Evolutionary conservation across 345 rosid species (phyloP).

Genomic region (Schrenkiella parvula): DNA sequence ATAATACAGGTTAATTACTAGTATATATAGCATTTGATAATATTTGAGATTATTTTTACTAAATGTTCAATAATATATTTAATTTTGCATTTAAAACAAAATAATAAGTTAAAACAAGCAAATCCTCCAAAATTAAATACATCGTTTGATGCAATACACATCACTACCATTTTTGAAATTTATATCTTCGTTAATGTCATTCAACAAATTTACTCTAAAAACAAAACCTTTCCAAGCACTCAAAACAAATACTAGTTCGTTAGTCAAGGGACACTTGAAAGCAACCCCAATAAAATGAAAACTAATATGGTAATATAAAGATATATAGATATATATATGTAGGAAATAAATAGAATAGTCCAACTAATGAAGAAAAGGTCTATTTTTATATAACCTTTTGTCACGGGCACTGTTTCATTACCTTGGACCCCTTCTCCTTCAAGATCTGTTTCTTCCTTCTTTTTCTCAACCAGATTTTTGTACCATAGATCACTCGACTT

Average conservation of each 20-base stretch:
- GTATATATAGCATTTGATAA: too few relatives aligned
- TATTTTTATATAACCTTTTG: background rate
- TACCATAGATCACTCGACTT: slow-evolving; percentile 9
- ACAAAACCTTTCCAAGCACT: background rate
- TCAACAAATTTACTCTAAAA: background rate
- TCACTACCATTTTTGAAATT: background rate
- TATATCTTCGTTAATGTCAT: background rate
- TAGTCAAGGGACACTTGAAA: slow-evolving; percentile 4
- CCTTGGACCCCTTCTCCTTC: slow-evolving; percentile 30
- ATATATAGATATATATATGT: background rate
- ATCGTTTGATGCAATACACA: background rate
- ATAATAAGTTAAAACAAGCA: too few relatives aligned
- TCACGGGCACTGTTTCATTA: slow-evolving; percentile 33
- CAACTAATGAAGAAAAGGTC: slow-evolving; percentile 28
- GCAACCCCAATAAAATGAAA: background rate
- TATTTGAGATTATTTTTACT: too few relatives aligned
- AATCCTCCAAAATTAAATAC: too few relatives aligned
- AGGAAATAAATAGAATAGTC: background rate
- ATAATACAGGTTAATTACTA: too few relatives aligned
- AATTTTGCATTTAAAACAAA: too few relatives aligned
- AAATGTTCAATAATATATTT: too few relatives aligned
- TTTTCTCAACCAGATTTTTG: slow-evolving; percentile 30
- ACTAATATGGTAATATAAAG: background rate
- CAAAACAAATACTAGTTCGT: slow-evolving; percentile 22
- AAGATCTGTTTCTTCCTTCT: slow-evolving; percentile 26